These are phyloP conservation scores for Metarhizium robertsii DNA, from an alignment of 2,329 filamentous ascomycete species.

Conservation along the genomic window DNA sequence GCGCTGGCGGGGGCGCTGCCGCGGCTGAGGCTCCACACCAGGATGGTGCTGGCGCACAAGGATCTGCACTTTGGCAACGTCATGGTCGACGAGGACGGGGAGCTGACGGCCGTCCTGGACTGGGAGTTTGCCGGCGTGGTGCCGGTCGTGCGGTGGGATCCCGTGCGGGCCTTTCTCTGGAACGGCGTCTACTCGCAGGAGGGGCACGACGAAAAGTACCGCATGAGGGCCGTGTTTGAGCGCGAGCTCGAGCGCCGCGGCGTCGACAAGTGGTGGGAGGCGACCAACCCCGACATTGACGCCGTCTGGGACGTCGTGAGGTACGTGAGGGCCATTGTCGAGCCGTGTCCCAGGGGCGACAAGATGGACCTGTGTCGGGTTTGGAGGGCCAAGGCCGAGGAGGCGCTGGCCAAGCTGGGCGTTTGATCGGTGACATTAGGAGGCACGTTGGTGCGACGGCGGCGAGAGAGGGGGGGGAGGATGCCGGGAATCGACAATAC, in stretches of 20 bases:
- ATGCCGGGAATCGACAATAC: too few relatives aligned
- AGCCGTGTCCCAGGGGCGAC: slow-evolving; percentile 17
- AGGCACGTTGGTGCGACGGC: too few relatives aligned
- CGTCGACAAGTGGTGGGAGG: slow-evolving; percentile 8
- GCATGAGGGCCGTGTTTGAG: slow-evolving; percentile 16
- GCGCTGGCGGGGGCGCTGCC: slow-evolving; percentile 12
- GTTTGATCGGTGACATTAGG: not conserved
- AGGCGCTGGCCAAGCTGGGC: slow-evolving; percentile 8
- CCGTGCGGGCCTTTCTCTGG: slow-evolving; percentile 25
- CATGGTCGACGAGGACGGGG: slow-evolving; percentile 17
- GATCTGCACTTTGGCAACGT: slow-evolving; percentile 29
- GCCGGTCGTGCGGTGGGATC: slow-evolving; percentile 25
- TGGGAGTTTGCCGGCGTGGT: slow-evolving; percentile 30
- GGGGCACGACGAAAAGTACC: slow-evolving; percentile 13
- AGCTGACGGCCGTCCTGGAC: slow-evolving; percentile 24
- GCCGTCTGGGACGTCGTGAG: slow-evolving; percentile 18
- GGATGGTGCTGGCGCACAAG: slow-evolving; percentile 22
- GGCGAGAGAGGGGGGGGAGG: too few relatives aligned
- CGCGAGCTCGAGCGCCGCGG: slow-evolving; percentile 6
- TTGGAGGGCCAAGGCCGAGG: slow-evolving; percentile 11
- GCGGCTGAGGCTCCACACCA: slow-evolving; percentile 7
- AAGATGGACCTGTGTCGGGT: slow-evolving; percentile 10
- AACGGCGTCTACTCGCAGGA: slow-evolving; percentile 15
- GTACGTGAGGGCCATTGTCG: slow-evolving; percentile 19
- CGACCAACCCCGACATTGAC: slow-evolving; percentile 10